Conservation (phyloP, 78 protist genomes). For the Dictyostelium citrinum region DNA sequence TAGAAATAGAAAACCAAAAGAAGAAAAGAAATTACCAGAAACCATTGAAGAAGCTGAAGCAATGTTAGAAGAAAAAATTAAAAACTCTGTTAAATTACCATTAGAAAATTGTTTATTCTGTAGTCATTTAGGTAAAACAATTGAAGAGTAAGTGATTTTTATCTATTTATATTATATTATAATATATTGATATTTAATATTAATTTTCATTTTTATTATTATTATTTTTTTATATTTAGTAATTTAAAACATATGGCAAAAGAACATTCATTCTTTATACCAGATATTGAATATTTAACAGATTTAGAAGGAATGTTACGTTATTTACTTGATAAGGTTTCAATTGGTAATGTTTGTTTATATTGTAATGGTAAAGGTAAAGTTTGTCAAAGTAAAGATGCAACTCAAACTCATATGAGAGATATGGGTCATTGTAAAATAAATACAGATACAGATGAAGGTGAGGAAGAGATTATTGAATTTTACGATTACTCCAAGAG, state of each 20-base stretch:
- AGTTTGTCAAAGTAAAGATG: constrained; percentile 55
- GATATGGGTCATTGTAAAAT: constrained; percentile 72
- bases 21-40: constrained; percentile 31
- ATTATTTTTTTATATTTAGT: too few species aligned
- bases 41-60: constrained; percentile 64
- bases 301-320: constrained; percentile 85
- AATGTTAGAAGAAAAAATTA: constrained; percentile 54
- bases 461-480: constrained; percentile 75
- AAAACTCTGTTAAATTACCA: constrained; percentile 68
- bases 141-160: constrained; percentile 51
- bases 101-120: constrained; percentile 85
- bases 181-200: too few species aligned
- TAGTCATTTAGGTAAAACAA: neutral
- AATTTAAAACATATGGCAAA: constrained; percentile 86
- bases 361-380: constrained; percentile 84
- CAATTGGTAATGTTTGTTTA: constrained; percentile 84
- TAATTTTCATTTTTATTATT: too few species aligned
- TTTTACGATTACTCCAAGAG: constrained; percentile 84
- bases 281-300: constrained; percentile 85
- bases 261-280: constrained; percentile 89
- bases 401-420: constrained; percentile 87
- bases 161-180: too few species aligned
- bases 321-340: constrained; percentile 80
- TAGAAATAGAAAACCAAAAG: constrained; percentile 60
- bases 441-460: constrained; percentile 46